Percentiles rank a stretch among this genome's conserved stretches.
These are phyloP conservation scores for Peronospora belbahrii DNA, from an alignment of 352 stramenopile genomes.

Conservation along the genomic window DNA sequence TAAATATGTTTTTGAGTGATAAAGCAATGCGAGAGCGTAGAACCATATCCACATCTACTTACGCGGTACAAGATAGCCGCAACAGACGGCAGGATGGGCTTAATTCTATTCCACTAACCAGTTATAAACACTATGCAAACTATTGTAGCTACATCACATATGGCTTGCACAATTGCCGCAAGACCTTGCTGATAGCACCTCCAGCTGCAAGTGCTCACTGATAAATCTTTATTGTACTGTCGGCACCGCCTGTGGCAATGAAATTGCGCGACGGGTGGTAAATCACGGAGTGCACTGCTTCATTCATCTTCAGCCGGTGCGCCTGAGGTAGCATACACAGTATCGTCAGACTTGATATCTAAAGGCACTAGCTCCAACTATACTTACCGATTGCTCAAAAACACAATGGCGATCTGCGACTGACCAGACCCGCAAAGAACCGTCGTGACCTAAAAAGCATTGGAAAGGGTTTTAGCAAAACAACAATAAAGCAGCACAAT, in stretches of 20 bases:
- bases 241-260: slow-evolving; percentile 67
- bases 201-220: slow-evolving; percentile 39
- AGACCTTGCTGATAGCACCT: slow-evolving; percentile 9
- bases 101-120: slow-evolving; percentile 29
- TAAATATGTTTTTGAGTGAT: too few species aligned
- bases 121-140: slow-evolving; percentile 4
- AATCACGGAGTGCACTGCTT: slow-evolving; percentile 65
- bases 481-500: not conserved
- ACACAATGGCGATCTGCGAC: slow-evolving; percentile 77
- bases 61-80: slow-evolving; percentile 6
- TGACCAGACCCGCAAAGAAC: slow-evolving; percentile 78
- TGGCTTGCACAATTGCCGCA: slow-evolving; percentile 6
- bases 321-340: slow-evolving; percentile 25
- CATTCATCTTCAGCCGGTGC: slow-evolving; percentile 73
- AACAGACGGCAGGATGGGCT: slow-evolving; percentile 5
- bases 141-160: slow-evolving; percentile 17
- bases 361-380: not conserved
- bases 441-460: slow-evolving; percentile 56
- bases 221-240: slow-evolving; percentile 86
- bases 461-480: not conserved
- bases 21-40: not conserved
- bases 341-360: not conserved
- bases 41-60: slow-evolving; percentile 15
- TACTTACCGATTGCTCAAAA: slow-evolving; percentile 71
- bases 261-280: slow-evolving; percentile 80